Base-by-base conservation (phyloP, 2,329 filamentous ascomycete species). In the Plectosphaerella cucumerina region DNA sequence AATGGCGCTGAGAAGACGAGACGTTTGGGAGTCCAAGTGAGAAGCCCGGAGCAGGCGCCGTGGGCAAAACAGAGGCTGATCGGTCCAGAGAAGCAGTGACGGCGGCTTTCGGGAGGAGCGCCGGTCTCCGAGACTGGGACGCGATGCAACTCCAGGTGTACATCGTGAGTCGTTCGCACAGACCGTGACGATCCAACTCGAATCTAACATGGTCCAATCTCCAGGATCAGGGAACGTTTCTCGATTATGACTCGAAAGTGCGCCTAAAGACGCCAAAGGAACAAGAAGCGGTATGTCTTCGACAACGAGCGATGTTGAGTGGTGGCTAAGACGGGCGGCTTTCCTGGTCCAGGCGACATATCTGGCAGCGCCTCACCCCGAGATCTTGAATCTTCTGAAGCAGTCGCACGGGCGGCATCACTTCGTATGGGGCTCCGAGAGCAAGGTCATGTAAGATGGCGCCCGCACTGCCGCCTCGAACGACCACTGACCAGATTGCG, bases 21-120 rank as follows among this genome's bases (percentile, higher is more conserved):
- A 50, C 18, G 23, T 14, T 5, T 53, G 51, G 51, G 35, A 39
- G 15, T 50, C 51, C 11, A 50, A 35, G 51, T 53, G 18, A 50
- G 5, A 23, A 10, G 20, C 6, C 15, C 34, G 14, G 10, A 35
- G 10, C 8, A 10, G 23, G 1, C 15, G 6, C 3, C 43, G 2
- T 2, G 5, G 17, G 15, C 23, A 3, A 22, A 26, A 9, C 2
- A 34, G 14, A 37, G 14, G 23, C 23, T 45, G 31, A 47, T 17
- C 15, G 3, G 12, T 4, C 4, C 14, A 47, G 44, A 26, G 44
- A 26, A 6, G 31, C 33, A 15, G 31, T 37, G 10, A 14, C 26
- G 31, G 44, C 31, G 2, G 44, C 44, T 1, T 47, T 47, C 20
- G 8, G 11, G 15, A 47, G 22, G 31, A 47, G 44, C 15, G 33